Evolutionary conservation across 352 stramenopile species (phyloP).

Genomic region (Phytophthora pisi): DNA sequence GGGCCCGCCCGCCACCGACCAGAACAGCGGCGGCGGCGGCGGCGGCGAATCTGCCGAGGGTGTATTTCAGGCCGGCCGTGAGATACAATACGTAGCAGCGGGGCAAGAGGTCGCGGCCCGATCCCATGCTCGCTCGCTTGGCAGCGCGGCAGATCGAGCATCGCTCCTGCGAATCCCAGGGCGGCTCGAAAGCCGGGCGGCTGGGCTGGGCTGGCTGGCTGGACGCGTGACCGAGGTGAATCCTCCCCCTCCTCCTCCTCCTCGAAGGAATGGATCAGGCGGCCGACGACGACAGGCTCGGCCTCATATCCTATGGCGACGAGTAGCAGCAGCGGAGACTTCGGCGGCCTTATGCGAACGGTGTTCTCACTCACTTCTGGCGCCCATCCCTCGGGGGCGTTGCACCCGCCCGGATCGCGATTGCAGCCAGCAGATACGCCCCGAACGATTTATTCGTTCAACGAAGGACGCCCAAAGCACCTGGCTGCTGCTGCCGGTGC

Average conservation of each 20-base stretch:
- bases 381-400: not conserved
- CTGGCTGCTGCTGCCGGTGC: not conserved
- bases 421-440: not conserved
- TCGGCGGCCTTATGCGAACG: conserved; percentile 3
- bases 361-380: not conserved
- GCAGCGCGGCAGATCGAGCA: not conserved
- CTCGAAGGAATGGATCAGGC: too few species aligned
- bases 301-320: not conserved
- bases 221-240: too few species aligned
- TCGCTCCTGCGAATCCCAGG: conserved; percentile 4
- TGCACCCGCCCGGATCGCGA: not conserved
- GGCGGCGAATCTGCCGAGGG: not conserved
- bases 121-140: not conserved
- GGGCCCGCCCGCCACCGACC: conserved; percentile 1
- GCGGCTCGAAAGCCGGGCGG: not conserved
- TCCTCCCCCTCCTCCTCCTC: too few species aligned
- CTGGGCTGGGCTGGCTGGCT: too few species aligned
- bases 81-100: too few species aligned
- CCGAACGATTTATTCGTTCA: too few species aligned
- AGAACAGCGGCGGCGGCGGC: conserved; percentile 1
- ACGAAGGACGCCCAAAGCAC: too few species aligned
- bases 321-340: not conserved
- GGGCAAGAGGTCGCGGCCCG: not conserved
- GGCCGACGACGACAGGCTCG: not conserved
- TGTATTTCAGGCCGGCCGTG: not conserved